phyloP scores from a whole-genome alignment of 495 filamentous ascomycete genomes.

The Saxispiralis lemnorum region DNA sequence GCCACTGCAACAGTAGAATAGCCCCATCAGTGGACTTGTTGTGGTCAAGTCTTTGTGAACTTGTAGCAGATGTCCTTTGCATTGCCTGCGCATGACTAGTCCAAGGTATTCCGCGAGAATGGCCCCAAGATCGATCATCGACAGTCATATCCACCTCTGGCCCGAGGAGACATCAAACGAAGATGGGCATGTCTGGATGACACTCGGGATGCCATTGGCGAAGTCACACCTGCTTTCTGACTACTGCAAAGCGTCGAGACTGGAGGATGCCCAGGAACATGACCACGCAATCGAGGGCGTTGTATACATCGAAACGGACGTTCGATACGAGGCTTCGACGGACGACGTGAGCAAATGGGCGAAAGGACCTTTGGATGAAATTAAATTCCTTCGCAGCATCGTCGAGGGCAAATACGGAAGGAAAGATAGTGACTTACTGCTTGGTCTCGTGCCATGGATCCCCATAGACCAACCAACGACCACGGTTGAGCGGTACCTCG shows the following conservation, averaged over 20 bases:
- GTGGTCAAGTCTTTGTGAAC: no score
- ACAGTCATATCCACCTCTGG: conserved; percentile 80
- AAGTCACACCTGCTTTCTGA: conserved; percentile 35
- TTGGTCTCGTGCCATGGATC: conserved; percentile 67
- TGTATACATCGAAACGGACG: conserved; percentile 68
- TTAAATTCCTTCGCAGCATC: conserved; percentile 48
- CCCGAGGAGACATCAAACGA: conserved; percentile 39
- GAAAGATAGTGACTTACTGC: conserved; percentile 34
- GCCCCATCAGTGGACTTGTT: no score
- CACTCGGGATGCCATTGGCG: conserved; percentile 35
- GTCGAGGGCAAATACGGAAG: conserved; percentile 35
- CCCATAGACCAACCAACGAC: conserved; percentile 42
- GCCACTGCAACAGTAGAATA: no score
- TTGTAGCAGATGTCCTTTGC: no score
- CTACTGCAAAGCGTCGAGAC: conserved; percentile 6
- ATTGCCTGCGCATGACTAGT: no score
- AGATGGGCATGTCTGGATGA: conserved; percentile 45
- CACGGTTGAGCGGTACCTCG: conserved; percentile 17
- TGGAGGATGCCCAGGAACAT: background rate
- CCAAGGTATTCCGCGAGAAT: no score
- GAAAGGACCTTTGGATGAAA: conserved; percentile 48
- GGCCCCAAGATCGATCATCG: conserved; percentile 33
- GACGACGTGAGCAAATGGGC: conserved; percentile 30
- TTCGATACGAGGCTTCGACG: conserved; percentile 20
- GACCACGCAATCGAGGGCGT: conserved; percentile 37